Base-by-base conservation (phyloP, 495 filamentous ascomycete species). In the Penicillium diatomitis region DNA sequence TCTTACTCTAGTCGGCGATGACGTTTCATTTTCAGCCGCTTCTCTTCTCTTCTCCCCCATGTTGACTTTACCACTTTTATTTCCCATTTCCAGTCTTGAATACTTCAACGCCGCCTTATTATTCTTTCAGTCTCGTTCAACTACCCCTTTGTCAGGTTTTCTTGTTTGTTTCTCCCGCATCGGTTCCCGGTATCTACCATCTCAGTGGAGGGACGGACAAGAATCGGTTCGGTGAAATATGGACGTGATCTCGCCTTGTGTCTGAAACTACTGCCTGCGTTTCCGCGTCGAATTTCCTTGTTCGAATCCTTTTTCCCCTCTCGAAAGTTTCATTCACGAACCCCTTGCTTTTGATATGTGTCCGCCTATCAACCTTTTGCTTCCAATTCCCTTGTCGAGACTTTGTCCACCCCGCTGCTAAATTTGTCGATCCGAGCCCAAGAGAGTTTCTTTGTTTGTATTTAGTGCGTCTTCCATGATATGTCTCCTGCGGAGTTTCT, bases 111-210 rank as follows among this genome's bases (percentile, higher is more conserved):
- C 20, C 20, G 20, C 42, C 54, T 38, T 54, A 51, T 49, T 50
- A 38, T 55, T 53, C 40, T 20, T 2, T 20, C 20, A 50, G 33
- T 51, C 52, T 53, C 49, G 44, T 60, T 52, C 41, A 12, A 47
- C 35, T 38, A 44, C 44, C 53, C 41, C 49, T 50, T 47, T 49
- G 35, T 40, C 39, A 52, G 45, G 47, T 46, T 54, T 43, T 60
- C 62, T 66, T 54, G 53, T 48, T 56, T 58, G 55, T 54, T 53
- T 58, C 42, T 58, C 52, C 58, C 41, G 60, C 65, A 66, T 67
- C 60, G 59, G 62, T 62, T 50, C 59, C 60, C 59, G 51, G 56
- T 48, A 60, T 73, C 64, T 69, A 69, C 57, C 66, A 62, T 66
- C 57, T 57, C 52, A 49, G 56, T 56, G 53, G 60, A 54, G 55